Conservation (phyloP, 2,329 filamentous ascomycete genomes). For the Davidsoniella australis region DNA sequence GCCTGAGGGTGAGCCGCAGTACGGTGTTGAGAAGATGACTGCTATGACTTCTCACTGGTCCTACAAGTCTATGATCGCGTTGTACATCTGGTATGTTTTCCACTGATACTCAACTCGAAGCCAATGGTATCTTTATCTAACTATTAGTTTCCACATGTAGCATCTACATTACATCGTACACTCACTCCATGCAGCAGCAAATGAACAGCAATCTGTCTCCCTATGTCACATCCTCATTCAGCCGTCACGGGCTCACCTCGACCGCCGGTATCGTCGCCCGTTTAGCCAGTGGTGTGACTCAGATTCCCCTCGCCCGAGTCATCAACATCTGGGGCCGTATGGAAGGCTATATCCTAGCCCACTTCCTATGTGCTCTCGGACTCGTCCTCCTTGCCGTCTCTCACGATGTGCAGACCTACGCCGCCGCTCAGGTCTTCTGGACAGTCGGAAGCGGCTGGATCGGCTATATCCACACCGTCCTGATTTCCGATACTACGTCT, state of each 20-base stretch:
- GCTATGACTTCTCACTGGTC: constrained; percentile 30
- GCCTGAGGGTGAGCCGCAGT: constrained; percentile 22
- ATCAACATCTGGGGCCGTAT: constrained; percentile 51
- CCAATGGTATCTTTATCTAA: background rate
- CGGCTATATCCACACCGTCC: constrained; percentile 31
- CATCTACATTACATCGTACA: constrained; percentile 6
- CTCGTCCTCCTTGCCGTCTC: constrained; percentile 51
- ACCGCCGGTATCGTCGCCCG: constrained; percentile 36
- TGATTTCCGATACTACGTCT: constrained; percentile 50
- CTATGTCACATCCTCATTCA: constrained; percentile 34
- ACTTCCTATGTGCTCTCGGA: constrained; percentile 31
- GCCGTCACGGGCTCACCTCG: constrained; percentile 35
- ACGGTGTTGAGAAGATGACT: constrained; percentile 31
- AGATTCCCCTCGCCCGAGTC: constrained; percentile 49
- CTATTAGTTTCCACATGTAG: background rate
- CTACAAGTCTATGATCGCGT: constrained; percentile 23
- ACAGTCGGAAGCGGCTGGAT: constrained; percentile 36
- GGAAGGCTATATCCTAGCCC: constrained; percentile 40
- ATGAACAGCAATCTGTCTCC: constrained; percentile 25
- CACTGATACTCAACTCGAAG: background rate
- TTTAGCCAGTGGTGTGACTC: constrained; percentile 41
- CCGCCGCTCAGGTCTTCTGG: constrained; percentile 50
- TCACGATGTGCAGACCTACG: constrained; percentile 41
- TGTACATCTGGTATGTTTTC: constrained; percentile 27
- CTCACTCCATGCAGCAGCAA: constrained; percentile 21